Evolutionary conservation across 768 basidiomycete species (phyloP).

Genomic region (Mycena galopus): DNA sequence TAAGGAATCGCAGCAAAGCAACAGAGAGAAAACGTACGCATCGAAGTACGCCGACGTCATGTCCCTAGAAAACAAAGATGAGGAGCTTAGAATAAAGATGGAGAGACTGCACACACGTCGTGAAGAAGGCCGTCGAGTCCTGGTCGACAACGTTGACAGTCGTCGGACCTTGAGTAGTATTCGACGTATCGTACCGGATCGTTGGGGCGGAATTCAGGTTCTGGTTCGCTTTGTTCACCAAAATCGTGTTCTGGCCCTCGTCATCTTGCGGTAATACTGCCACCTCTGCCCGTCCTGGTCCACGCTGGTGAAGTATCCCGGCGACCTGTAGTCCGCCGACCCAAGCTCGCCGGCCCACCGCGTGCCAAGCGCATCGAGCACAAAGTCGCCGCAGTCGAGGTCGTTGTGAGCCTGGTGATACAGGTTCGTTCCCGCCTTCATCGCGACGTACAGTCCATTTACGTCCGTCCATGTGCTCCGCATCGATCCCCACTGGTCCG

Average conservation of each 20-base stretch:
- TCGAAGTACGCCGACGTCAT: constrained; percentile 81
- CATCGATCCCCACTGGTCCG: constrained; percentile 92
- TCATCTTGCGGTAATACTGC: constrained; percentile 96
- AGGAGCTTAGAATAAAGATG: background rate
- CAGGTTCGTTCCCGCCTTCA: constrained; percentile 86
- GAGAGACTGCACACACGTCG: constrained; percentile 47
- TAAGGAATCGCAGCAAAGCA: background rate
- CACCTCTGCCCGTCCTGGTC: constrained; percentile 79
- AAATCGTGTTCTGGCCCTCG: constrained; percentile 96
- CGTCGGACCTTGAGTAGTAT: constrained; percentile 84
- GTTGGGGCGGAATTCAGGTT: constrained; percentile 76
- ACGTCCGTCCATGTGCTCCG: constrained; percentile 94
- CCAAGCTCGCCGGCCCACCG: constrained; percentile 98
- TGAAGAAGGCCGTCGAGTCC: constrained; percentile 85
- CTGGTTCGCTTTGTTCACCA: constrained; percentile 85
- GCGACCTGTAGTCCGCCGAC: constrained; percentile 82
- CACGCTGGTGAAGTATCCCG: constrained; percentile 84
- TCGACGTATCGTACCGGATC: constrained; percentile 63
- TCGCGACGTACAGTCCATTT: constrained; percentile 85
- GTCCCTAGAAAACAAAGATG: constrained; percentile 51
- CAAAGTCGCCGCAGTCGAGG: constrained; percentile 95
- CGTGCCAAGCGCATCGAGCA: constrained; percentile 92
- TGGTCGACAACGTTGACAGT: constrained; percentile 76
- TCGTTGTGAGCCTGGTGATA: constrained; percentile 96
- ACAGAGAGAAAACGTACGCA: constrained; percentile 63